These are phyloP conservation scores for Thelephora ganbajun DNA, from an alignment of 768 basidiomycete species.

Conservation along the genomic window DNA sequence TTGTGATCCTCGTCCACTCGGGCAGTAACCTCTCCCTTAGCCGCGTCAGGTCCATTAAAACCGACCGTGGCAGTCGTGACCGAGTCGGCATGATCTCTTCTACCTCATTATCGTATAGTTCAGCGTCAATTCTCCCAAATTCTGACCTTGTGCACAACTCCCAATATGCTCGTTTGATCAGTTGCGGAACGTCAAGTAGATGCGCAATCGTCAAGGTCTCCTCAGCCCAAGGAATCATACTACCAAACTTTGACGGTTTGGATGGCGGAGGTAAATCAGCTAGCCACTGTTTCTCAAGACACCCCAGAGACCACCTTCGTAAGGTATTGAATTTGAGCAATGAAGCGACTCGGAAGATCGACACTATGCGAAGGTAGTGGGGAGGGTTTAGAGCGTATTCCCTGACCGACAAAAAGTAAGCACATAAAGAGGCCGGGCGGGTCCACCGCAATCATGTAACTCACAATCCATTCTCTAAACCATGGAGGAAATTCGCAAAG, in stretches of 20 bases:
- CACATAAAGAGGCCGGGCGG: neutral
- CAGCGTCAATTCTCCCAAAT: conserved; percentile 14
- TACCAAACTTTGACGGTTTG: neutral
- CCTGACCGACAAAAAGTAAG: conserved; percentile 4
- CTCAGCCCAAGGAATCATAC: conserved; percentile 13
- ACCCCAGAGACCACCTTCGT: conserved; percentile 16
- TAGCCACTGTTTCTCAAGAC: conserved; percentile 20
- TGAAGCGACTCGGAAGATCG: conserved; percentile 23
- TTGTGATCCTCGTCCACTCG: conserved; percentile 11
- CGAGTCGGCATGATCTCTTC: conserved; percentile 2
- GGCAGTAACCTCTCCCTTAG: conserved; percentile 11
- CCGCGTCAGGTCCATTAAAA: conserved; percentile 12
- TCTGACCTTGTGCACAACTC: conserved; percentile 21
- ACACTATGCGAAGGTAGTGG: conserved; percentile 16
- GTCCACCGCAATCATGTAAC: conserved; percentile 2
- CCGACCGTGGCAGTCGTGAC: conserved; percentile 5
- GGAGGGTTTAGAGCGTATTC: conserved; percentile 14
- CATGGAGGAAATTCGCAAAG: conserved; percentile 19
- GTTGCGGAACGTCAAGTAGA: conserved; percentile 12
- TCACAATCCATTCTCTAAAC: conserved; percentile 21
- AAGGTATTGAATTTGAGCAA: conserved; percentile 18
- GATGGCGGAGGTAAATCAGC: conserved; percentile 10
- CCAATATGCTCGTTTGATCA: conserved; percentile 26
- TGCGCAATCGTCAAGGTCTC: conserved; percentile 20
- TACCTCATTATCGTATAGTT: conserved; percentile 1